Evolutionary conservation across 1,139 yeast species (phyloP).

Genomic region (Debaryomycetaceae sp.): DNA sequence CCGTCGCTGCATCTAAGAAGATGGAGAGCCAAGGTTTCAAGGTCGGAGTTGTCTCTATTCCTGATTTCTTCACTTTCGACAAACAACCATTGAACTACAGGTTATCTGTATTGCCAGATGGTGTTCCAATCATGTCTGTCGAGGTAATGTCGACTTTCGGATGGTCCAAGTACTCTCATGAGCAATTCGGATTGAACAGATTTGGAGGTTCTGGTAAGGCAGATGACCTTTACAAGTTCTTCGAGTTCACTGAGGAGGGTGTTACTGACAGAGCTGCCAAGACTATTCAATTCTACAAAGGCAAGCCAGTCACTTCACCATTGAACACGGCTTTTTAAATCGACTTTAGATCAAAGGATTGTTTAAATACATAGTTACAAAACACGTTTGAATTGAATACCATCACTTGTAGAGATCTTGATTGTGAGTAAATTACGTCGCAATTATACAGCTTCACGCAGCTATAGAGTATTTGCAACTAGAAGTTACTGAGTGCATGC

Average conservation of each 20-base stretch:
- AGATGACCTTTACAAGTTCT: slow-evolving; percentile 73
- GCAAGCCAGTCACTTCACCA: slow-evolving; percentile 69
- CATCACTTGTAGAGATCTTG: too few species aligned
- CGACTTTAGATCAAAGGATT: not conserved
- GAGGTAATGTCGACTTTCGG: slow-evolving; percentile 93
- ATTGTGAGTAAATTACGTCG: too few species aligned
- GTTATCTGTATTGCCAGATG: slow-evolving; percentile 88
- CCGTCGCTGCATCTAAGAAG: slow-evolving; percentile 77
- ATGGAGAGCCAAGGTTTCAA: slow-evolving; percentile 62
- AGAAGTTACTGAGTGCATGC: too few species aligned
- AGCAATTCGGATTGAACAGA: slow-evolving; percentile 92
- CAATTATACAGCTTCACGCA: too few species aligned
- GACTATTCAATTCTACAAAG: slow-evolving; percentile 83
- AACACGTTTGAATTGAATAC: not conserved
- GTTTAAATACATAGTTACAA: not conserved
- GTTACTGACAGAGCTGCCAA: slow-evolving; percentile 81
- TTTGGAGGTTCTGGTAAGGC: slow-evolving; percentile 98
- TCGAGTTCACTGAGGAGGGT: slow-evolving; percentile 93
- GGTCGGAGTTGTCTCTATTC: slow-evolving; percentile 85
- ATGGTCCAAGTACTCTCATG: slow-evolving; percentile 96
- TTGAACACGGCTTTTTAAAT: slow-evolving; percentile 68
- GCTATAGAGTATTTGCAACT: too few species aligned
- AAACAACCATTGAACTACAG: slow-evolving; percentile 75
- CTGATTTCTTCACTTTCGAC: slow-evolving; percentile 91
- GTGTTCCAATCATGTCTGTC: slow-evolving; percentile 87